Percentiles rank a stretch among this genome's conserved stretches.
These are phyloP conservation scores for Penicillium hesseltinei DNA, from an alignment of 2,329 filamentous ascomycete species.

Conservation along the genomic window DNA sequence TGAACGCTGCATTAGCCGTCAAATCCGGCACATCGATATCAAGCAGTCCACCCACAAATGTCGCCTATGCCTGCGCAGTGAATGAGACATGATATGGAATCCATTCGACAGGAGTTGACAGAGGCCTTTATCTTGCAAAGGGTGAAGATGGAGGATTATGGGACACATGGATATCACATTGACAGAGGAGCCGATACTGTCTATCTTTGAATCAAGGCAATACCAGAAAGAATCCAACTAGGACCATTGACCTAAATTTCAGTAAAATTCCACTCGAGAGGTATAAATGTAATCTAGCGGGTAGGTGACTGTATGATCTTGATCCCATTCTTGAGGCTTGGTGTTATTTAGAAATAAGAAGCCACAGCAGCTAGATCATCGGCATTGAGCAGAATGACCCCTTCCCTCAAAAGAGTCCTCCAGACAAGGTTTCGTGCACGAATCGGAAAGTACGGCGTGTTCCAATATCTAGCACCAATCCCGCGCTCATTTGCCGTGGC, in stretches of 20 bases:
- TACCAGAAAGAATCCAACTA: background rate
- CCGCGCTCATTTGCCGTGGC: constrained; percentile 54
- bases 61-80: constrained; percentile 12
- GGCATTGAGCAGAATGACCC: constrained; percentile 62
- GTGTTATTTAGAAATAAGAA: constrained; percentile 29
- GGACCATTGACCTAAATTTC: background rate
- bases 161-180: background rate
- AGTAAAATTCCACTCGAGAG: background rate
- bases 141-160: background rate
- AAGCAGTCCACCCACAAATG: constrained; percentile 16
- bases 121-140: background rate
- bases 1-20: constrained; percentile 12
- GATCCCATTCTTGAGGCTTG: background rate
- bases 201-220: background rate
- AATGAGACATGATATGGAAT: background rate
- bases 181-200: background rate
- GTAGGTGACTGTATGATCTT: background rate
- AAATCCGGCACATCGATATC: constrained; percentile 10
- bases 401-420: constrained; percentile 56
- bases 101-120: background rate
- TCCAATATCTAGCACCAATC: constrained; percentile 63
- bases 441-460: constrained; percentile 59
- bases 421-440: constrained; percentile 59
- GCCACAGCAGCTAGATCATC: constrained; percentile 59
- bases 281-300: background rate